Percentiles rank a stretch among this genome's conserved stretches.
These are phyloP conservation scores for Pochonia chlamydosporia DNA, from an alignment of 2,329 filamentous ascomycete genomes.

Conservation along the genomic window DNA sequence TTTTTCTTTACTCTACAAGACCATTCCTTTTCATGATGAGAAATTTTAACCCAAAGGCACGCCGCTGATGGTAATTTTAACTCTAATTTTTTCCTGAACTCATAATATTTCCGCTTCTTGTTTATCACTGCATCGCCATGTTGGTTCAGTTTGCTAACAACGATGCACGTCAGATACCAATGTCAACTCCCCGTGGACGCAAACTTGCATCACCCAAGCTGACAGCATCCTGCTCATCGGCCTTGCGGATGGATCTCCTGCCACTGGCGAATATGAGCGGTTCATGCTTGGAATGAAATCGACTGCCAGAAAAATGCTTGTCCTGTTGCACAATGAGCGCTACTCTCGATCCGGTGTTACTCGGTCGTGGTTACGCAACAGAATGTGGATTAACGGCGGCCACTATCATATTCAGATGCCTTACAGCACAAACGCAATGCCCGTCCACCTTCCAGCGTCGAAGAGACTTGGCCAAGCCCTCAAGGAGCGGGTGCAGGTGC, in stretches of 20 bases:
- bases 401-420: slow-evolving; percentile 98
- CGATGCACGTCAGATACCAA: slow-evolving; percentile 64
- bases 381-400: slow-evolving; percentile 96
- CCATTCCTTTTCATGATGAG: slow-evolving; percentile 40
- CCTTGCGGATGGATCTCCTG: slow-evolving; percentile 81
- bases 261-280: slow-evolving; percentile 91
- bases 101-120: slow-evolving; percentile 6
- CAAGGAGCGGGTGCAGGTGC: slow-evolving; percentile 86
- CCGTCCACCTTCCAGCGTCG: slow-evolving; percentile 61
- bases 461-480: slow-evolving; percentile 79
- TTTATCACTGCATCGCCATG: slow-evolving; percentile 5
- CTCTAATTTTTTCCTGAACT: slow-evolving; percentile 65
- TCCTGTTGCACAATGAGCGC: slow-evolving; percentile 81
- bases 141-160: slow-evolving; percentile 20
- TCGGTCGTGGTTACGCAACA: slow-evolving; percentile 82
- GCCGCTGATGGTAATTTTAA: slow-evolving; percentile 51
- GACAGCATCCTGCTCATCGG: slow-evolving; percentile 94
- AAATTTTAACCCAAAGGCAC: slow-evolving; percentile 44
- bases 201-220: slow-evolving; percentile 94
- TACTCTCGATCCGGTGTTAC: slow-evolving; percentile 83
- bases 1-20: neutral
- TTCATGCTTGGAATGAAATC: slow-evolving; percentile 97
- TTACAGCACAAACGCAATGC: slow-evolving; percentile 69
- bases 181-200: slow-evolving; percentile 96
- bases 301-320: slow-evolving; percentile 86